Evolutionary conservation across 441 rosid genomes (phyloP).

Genomic region (Theobroma grandiflorum): DNA sequence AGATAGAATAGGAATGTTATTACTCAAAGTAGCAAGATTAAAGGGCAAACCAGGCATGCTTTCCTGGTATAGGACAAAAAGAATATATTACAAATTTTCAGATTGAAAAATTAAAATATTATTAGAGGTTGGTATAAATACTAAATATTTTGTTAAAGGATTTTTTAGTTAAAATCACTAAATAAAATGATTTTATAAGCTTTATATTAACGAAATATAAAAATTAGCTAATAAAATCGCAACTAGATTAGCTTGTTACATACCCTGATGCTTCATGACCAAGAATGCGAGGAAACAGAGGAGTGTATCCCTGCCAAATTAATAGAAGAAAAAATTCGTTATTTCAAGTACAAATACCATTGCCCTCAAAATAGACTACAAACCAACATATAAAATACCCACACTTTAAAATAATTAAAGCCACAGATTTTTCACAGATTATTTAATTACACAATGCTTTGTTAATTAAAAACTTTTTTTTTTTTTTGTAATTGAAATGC

Average conservation of each 20-base stretch:
- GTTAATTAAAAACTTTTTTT: background rate
- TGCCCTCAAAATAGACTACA: background rate
- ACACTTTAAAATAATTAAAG: background rate
- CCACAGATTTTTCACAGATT: background rate
- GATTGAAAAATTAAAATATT: too few relatives aligned
- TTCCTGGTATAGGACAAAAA: background rate
- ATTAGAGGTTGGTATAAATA: too few relatives aligned
- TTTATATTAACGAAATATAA: too few relatives aligned
- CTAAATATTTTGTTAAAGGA: too few relatives aligned
- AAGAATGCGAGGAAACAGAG: constrained; percentile 81
- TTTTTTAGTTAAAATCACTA: too few relatives aligned
- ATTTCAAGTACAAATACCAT: background rate
- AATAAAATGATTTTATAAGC: too few relatives aligned
- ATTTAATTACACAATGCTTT: too few relatives aligned
- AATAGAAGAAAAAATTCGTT: background rate
- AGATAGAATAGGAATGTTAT: background rate
- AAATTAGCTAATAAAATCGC: too few relatives aligned
- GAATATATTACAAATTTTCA: too few relatives aligned
- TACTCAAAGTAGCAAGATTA: too few relatives aligned
- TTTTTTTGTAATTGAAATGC: background rate
- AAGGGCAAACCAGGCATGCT: background rate
- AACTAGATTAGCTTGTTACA: background rate
- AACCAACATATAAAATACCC: background rate
- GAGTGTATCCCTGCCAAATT: constrained; percentile 63
- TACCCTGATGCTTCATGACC: constrained; percentile 97